Conservation (phyloP, 169 alveolate species). For the Plasmodium falciparum region DNA sequence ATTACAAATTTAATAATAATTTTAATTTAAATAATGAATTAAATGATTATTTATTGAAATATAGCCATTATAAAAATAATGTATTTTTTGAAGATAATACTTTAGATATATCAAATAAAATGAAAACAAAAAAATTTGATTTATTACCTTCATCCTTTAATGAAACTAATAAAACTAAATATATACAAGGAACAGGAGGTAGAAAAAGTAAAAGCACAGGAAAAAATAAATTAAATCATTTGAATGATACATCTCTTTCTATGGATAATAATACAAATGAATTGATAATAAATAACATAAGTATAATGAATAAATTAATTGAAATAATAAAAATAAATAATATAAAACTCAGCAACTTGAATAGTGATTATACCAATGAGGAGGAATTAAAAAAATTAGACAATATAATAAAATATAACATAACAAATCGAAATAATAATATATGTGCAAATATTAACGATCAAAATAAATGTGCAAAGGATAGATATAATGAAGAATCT, state of each 20-base stretch:
- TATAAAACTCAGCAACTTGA: constrained; percentile 36
- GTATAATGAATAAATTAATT: constrained; percentile 54
- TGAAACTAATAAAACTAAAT: not conserved
- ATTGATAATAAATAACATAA: constrained; percentile 10
- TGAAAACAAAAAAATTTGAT: constrained; percentile 23
- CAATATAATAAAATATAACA: constrained; percentile 16
- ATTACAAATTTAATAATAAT: constrained; percentile 73
- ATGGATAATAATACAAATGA: not conserved
- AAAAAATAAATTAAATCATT: not conserved
- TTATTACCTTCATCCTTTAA: constrained; percentile 29
- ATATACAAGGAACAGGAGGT: not conserved
- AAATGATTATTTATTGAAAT: constrained; percentile 63
- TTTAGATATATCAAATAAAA: constrained; percentile 14
- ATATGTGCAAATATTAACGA: not conserved
- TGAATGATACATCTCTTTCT: not conserved
- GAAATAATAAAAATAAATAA: constrained; percentile 66
- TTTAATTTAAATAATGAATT: constrained; percentile 74
- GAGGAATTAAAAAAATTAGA: constrained; percentile 46
- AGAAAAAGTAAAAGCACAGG: not conserved
- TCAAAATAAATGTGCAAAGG: not conserved
- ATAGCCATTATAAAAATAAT: constrained; percentile 53
- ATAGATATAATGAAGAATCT: constrained; percentile 10
- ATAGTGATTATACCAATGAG: constrained; percentile 27
- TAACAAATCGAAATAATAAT: not conserved
- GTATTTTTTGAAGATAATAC: constrained; percentile 36